Evolutionary conservation across 441 rosid genomes (phyloP).

Genomic region (Populus tomentosa): DNA sequence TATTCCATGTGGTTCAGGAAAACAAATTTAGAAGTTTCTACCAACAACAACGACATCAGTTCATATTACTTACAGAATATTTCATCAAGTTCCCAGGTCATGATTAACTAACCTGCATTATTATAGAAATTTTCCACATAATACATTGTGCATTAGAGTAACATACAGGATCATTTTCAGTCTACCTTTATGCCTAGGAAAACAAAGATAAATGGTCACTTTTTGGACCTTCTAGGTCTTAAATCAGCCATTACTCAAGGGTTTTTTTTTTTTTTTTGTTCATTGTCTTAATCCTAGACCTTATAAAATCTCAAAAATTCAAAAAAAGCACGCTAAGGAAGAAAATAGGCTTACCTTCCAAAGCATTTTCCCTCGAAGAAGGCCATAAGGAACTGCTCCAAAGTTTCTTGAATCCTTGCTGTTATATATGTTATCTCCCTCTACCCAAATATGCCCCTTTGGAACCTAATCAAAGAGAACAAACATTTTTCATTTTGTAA

Average conservation of each 20-base stretch:
- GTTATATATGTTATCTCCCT: conserved; percentile 59
- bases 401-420: conserved; percentile 65
- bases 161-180: neutral
- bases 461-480: conserved; percentile 51
- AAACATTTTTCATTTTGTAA: neutral
- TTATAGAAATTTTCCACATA: neutral
- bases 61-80: neutral
- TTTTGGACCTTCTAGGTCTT: neutral
- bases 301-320: neutral
- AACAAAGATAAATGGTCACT: neutral
- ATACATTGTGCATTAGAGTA: neutral
- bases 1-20: neutral
- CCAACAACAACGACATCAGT: neutral
- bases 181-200: neutral
- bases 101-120: neutral
- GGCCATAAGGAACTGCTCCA: conserved; percentile 75
- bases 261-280: no score
- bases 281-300: neutral
- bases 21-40: neutral
- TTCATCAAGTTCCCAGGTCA: neutral
- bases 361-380: conserved; percentile 54
- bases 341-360: conserved; percentile 51
- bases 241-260: no score
- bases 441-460: conserved; percentile 61
- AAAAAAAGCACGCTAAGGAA: neutral